Base-by-base conservation (phyloP, 2,329 filamentous ascomycete genomes). In the Byssochlamys sp. region DNA sequence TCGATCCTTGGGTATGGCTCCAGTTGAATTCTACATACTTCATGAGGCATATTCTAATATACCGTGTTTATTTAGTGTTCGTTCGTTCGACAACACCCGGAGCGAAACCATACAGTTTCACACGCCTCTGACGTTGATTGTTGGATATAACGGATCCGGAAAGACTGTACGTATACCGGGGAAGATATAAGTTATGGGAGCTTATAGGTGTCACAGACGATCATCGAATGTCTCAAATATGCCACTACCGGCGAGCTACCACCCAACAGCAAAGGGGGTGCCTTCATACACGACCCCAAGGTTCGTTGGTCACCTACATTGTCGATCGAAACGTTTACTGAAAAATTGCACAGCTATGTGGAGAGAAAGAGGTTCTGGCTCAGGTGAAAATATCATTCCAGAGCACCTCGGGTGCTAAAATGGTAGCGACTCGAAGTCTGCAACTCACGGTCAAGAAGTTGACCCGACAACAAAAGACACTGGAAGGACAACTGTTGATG, bases 181-280 rank as follows among this genome's bases (percentile, higher is more conserved):
- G 14, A 24, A 3, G 31, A 31, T 45, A 11, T 29, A 48, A 10
- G 49, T 28, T 27, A 33, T 39, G 62, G 58, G 27, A 52, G n/a
- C 19, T 26, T 10, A 33, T 2, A 54, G 52, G 26, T 35, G 19
- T n/a, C 57, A 33, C 57, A 83, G 78, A 97, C 94, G 58, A 96
- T 99, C 69, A 99, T 99, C 74, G 94, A 99, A 74, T 95, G 91
- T 71, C 87, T 99, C 68, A 96, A 96, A 71, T 99, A 96, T 84
- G 91, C 90, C 55, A 96, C 95, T 19, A 96, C 91, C 6, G 95
- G 94, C 57, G 89, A 95, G 67, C 82, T 95, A 53, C 94, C 94
- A 1, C 90, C 94, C 31, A 96, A 96, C 78, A 91, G 87, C 69
- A 85, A 82, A 77, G 88, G 88, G 28, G 91, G 91, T 31, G 91